A percentile compares a stretch with the other conserved stretches of the same genome.
Evolutionary conservation across 331 rosid genomes (phyloP).

Genomic region (Dryas integrifolia): DNA sequence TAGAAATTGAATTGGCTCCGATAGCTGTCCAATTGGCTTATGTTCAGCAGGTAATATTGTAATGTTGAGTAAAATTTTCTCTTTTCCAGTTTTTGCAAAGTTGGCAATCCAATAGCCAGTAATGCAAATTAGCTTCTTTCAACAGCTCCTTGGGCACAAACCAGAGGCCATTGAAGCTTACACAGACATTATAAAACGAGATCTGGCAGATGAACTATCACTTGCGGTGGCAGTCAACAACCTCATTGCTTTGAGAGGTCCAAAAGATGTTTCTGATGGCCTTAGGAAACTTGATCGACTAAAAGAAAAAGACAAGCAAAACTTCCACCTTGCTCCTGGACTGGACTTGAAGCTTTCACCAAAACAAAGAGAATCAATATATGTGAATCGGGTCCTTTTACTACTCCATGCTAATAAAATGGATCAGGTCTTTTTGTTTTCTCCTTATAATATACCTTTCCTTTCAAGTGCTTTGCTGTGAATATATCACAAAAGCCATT

Average conservation of each 20-base stretch:
- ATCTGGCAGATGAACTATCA: slow-evolving; percentile 78
- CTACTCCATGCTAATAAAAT: slow-evolving; percentile 87
- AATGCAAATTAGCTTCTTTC: slow-evolving; percentile 37
- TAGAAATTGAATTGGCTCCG: slow-evolving; percentile 86
- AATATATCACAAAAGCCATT: not conserved
- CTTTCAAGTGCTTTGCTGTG: slow-evolving; percentile 1
- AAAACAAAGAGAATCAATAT: slow-evolving; percentile 73
- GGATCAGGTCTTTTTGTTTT: slow-evolving; percentile 67
- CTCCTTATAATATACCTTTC: slow-evolving; percentile 7
- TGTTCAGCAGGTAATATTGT: slow-evolving; percentile 71
- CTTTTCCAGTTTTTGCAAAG: slow-evolving; percentile 8
- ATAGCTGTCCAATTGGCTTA: slow-evolving; percentile 91
- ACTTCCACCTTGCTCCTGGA: slow-evolving; percentile 64
- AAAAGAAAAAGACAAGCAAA: slow-evolving; percentile 71
- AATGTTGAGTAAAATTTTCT: slow-evolving; percentile 11
- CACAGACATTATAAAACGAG: slow-evolving; percentile 60
- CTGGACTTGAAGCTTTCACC: slow-evolving; percentile 71
- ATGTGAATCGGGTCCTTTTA: slow-evolving; percentile 74
- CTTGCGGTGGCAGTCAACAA: slow-evolving; percentile 92
- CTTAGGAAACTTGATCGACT: slow-evolving; percentile 84
- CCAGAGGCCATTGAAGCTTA: slow-evolving; percentile 76
- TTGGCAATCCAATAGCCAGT: slow-evolving; percentile 14
- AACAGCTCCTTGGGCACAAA: slow-evolving; percentile 76
- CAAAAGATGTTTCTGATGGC: slow-evolving; percentile 93
- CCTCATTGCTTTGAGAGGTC: slow-evolving; percentile 71